Evolutionary conservation across 208 protist species (phyloP), one percentile per base, ranked within the genome.

Genomic region (Leishmania mexicana): DNA sequence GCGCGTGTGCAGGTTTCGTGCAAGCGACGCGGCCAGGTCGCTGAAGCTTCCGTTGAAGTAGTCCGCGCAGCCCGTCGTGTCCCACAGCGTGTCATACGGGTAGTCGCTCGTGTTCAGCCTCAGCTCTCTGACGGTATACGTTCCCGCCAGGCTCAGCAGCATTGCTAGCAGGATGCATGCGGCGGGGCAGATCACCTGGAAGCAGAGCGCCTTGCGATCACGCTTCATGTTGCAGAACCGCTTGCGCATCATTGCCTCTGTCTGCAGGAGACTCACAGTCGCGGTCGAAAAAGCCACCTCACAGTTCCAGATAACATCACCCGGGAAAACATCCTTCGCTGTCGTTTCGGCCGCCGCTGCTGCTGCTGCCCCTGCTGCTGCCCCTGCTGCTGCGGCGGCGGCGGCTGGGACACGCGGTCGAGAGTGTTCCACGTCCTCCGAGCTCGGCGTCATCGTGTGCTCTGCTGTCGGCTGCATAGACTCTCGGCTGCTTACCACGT

Each of bases 161-260:
- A 95, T 80, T 40, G 92, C 88, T 28, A 95, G 53, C 49, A 94
- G 80, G n/a, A 95, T 67, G 57, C 87, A 90, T 21, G 87, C 47
- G 62, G 91, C 87, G 11, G 93, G 93, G 40, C 81, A 89, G 64
- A 91, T 49, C 54, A 95, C 72, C 70, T 95, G 91, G 75, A 94
- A 91, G 45, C 81, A 85, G 74, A 90, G 79, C 83, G 86, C 86
- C 49, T 83, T 72, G n/a, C 83, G 85, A 78, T 96, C 93, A 1
- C 93, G 87, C 19, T 83, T 73, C 19, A 88, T 24, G 83, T 83
- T 88, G 47, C 83, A 81, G 15, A 94, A 79, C 40, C 93, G 88
- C 76, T 94, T 93, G 15, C 40, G 31, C 65, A 93, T 35, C 84
- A 93, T 58, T 17, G 90, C 82, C 47, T 42, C 38, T 53, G 85